Base-by-base conservation (phyloP, 441 rosid genomes). In the Aquilaria agallochum region DNA sequence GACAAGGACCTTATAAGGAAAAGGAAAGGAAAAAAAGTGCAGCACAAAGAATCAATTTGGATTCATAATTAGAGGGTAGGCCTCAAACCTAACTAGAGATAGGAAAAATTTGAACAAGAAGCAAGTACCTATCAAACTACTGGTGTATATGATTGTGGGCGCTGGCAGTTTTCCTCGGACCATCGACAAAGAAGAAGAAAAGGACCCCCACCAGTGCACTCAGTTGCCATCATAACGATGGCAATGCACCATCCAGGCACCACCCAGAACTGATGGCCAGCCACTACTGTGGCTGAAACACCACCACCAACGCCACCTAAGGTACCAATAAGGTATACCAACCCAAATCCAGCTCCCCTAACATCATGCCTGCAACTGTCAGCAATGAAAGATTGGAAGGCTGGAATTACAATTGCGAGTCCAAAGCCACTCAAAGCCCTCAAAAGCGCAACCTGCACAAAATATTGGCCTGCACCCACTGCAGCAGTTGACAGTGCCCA, bases 401-500 rank as follows among this genome's bases (percentile, higher is more conserved):
- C 96, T 2, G 99, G 99, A 71, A 91, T 95, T 9, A 95, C 99
- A 72, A 95, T 91, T 0, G 97, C 97, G 8, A 95, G 69, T 52
- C 97, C 99, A 72, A 95, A 82, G 34, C 99, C 99, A 75, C 91
- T 95, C 30, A 95, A 72, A 49, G 92, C 97, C 71, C 99, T 89
- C 99, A 97, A 95, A 27, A 87, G 58, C 51, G 83, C 99, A 56
- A 84, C 97, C 74, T 90, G 86, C 60, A 72, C 6, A 70, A 95
- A 95, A 59, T 69, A 80, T 44, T 68, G 81, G 80, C 99, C 91
- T 44, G 74, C 78, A 31, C 96, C 97, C 50, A 91, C 99, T 0
- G 96, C 96, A 59, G 97, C 96, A 55, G 99, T 91, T 0, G 99
- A 95, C 40, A 95, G 56, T 55, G 99, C 96, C 99, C 99, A 95